These are phyloP conservation scores for Kondoa malvinella DNA, from an alignment of 768 basidiomycete genomes.

Conservation along the genomic window DNA sequence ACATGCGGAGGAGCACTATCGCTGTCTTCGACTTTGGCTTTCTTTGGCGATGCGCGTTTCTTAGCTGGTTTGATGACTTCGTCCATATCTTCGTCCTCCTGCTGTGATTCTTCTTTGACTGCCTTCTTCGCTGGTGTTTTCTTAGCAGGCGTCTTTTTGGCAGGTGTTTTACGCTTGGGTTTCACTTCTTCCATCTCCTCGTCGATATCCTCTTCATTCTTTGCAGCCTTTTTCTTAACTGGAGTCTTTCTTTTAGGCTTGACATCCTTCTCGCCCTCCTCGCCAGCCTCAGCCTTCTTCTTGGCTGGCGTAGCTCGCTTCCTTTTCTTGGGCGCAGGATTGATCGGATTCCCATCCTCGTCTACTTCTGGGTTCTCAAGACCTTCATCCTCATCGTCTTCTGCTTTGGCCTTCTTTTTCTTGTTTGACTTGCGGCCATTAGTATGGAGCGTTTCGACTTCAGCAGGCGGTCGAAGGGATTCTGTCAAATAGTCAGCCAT, in stretches of 20 bases:
- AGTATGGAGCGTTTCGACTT: slow-evolving; percentile 35
- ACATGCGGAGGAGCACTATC: background rate
- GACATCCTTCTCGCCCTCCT: background rate
- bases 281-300: background rate
- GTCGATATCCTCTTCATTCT: background rate
- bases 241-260: background rate
- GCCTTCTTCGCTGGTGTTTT: background rate
- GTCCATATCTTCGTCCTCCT: background rate
- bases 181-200: background rate
- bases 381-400: background rate
- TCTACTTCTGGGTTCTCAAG: background rate
- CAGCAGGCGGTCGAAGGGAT: slow-evolving; percentile 37
- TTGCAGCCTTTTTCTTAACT: background rate
- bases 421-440: slow-evolving; percentile 37
- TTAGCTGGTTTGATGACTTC: background rate
- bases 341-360: background rate
- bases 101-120: background rate
- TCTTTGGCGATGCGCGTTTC: background rate
- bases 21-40: background rate
- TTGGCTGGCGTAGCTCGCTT: background rate
- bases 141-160: too few species aligned
- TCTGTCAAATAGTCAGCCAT: slow-evolving; percentile 17
- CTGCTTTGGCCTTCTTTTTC: slow-evolving; percentile 27
- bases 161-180: background rate
- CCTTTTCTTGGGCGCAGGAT: background rate